A percentile compares a stretch with the other conserved stretches of the same genome.
Conservation (phyloP, 2,329 filamentous ascomycete species). For the Chrysoporthe puriensis region DNA sequence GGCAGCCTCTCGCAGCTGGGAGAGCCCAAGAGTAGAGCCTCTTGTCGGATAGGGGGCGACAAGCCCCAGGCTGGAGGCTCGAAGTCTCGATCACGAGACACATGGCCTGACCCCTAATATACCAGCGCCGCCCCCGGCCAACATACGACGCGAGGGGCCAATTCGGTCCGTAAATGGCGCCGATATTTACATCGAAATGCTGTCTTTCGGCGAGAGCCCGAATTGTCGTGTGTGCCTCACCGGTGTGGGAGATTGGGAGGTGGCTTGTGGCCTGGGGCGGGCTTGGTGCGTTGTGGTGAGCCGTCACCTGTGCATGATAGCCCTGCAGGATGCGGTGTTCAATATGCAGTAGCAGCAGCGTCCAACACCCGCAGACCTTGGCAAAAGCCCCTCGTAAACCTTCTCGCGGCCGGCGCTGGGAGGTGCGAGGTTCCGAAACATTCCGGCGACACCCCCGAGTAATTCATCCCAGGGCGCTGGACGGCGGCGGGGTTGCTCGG, state of each 20-base stretch:
- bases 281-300: too few species aligned
- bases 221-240: background rate
- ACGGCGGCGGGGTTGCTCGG: constrained; percentile 10
- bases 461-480: background rate
- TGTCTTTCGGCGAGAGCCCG: background rate
- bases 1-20: too few species aligned
- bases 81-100: background rate
- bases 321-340: background rate
- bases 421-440: constrained; percentile 7
- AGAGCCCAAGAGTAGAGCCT: too few species aligned
- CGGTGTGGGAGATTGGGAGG: too few species aligned
- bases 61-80: background rate
- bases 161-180: background rate
- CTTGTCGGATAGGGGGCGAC: too few species aligned
- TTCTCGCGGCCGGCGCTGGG: too few species aligned
- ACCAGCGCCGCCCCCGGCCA: background rate
- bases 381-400: too few species aligned
- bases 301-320: too few species aligned
- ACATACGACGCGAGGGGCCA: background rate
- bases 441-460: background rate
- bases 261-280: too few species aligned
- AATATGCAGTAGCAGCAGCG: too few species aligned
- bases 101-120: background rate
- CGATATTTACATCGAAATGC: background rate
- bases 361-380: background rate